Evolutionary conservation across 2,329 filamentous ascomycete genomes (phyloP).

Genomic region (Sclerotinia borealis): DNA sequence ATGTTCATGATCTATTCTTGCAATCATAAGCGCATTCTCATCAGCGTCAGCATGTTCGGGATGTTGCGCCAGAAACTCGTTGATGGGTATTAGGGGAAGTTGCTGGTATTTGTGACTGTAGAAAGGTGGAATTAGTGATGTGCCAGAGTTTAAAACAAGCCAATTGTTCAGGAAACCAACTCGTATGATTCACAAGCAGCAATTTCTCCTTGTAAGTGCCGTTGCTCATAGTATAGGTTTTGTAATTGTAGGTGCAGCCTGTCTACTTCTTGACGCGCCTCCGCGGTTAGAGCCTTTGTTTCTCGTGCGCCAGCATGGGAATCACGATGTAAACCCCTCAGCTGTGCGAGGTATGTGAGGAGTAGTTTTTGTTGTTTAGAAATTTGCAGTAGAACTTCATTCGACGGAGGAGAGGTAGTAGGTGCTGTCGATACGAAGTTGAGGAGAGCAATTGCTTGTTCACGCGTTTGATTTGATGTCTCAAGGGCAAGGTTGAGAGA

Average conservation of each 20-base stretch:
- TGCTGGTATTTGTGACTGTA: slow-evolving; percentile 77
- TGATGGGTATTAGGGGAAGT: slow-evolving; percentile 75
- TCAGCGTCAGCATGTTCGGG: slow-evolving; percentile 68
- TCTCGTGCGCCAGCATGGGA: slow-evolving; percentile 76
- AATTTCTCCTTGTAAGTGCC: slow-evolving; percentile 86
- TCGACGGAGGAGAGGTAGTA: slow-evolving; percentile 39
- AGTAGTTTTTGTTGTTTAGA: slow-evolving; percentile 76
- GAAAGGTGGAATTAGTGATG: slow-evolving; percentile 1
- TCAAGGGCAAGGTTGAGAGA: slow-evolving; percentile 62
- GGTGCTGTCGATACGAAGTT: slow-evolving; percentile 52
- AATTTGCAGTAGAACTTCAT: slow-evolving; percentile 50
- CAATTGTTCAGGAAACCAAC: slow-evolving; percentile 47
- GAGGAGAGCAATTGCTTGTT: slow-evolving; percentile 64
- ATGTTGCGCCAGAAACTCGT: slow-evolving; percentile 72
- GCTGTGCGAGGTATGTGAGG: slow-evolving; percentile 68
- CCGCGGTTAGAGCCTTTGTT: slow-evolving; percentile 80
- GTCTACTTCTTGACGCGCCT: slow-evolving; percentile 86
- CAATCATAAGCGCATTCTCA: slow-evolving; percentile 80
- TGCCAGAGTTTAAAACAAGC: neutral
- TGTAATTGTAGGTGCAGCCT: slow-evolving; percentile 86
- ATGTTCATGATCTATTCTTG: slow-evolving; percentile 86
- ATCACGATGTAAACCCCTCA: slow-evolving; percentile 76
- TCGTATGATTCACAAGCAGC: slow-evolving; percentile 85
- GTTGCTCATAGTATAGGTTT: slow-evolving; percentile 94
- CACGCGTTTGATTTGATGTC: slow-evolving; percentile 65